phyloP scores from a whole-genome alignment of 306 rosid genomes.

The Cicer chorassanicum region DNA sequence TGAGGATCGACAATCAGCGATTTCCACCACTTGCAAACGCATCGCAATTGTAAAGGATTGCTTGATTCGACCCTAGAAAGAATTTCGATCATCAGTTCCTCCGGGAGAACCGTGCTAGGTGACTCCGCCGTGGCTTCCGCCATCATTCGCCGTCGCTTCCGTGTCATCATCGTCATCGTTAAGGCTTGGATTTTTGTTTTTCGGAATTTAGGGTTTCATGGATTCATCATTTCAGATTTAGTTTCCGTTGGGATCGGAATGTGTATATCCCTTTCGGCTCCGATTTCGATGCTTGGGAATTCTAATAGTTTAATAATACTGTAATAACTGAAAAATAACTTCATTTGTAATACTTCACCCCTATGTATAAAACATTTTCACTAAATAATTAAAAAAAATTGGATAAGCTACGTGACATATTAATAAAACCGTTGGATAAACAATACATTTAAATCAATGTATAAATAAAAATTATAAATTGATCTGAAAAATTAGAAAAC shows the following conservation, averaged over 20 bases:
- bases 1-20: conserved; percentile 45
- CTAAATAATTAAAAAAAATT: too few relatives aligned
- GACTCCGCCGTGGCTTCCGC: neutral
- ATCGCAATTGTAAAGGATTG: conserved; percentile 43
- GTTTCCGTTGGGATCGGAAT: neutral
- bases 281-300: too few relatives aligned
- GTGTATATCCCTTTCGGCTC: too few relatives aligned
- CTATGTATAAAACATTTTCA: too few relatives aligned
- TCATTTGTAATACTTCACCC: too few relatives aligned
- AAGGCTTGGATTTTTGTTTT: neutral
- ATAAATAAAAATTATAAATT: too few relatives aligned
- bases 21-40: conserved; percentile 53
- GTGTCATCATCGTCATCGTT: conserved; percentile 34
- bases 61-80: conserved; percentile 35
- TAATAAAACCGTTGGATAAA: too few relatives aligned
- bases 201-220: neutral
- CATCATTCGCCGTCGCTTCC: conserved; percentile 43
- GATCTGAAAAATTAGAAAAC: too few relatives aligned
- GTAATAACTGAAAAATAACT: too few relatives aligned
- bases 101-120: conserved; percentile 27
- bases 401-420: too few relatives aligned
- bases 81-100: conserved; percentile 49
- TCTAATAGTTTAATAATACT: too few relatives aligned
- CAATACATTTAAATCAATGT: too few relatives aligned
- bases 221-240: neutral